Evolutionary conservation across 768 basidiomycete genomes (phyloP).

Genomic region (Termitomyces sp.): DNA sequence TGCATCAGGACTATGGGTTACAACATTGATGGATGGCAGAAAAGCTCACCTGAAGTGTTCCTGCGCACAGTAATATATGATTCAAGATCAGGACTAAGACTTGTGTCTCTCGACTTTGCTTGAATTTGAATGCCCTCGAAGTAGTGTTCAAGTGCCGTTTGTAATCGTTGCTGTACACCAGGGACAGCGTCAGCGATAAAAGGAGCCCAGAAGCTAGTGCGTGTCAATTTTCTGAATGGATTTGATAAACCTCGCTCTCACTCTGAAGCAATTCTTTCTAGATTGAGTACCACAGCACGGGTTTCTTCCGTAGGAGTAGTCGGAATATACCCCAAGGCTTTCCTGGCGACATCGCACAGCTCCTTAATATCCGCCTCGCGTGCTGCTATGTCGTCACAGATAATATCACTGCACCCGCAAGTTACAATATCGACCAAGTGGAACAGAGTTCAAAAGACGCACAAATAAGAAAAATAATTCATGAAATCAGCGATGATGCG

Average conservation of each 20-base stretch:
- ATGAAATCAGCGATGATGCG: conserved; percentile 69
- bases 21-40: neutral
- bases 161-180: conserved; percentile 64
- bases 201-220: conserved; percentile 62
- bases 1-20: conserved; percentile 1
- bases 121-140: conserved; percentile 68
- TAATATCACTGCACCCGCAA: conserved; percentile 48
- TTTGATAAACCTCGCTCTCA: conserved; percentile 30
- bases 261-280: conserved; percentile 68
- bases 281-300: conserved; percentile 39
- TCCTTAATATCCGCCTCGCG: conserved; percentile 43
- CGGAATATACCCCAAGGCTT: conserved; percentile 58
- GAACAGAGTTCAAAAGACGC: conserved; percentile 15
- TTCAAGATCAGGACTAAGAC: conserved; percentile 61
- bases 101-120: conserved; percentile 50
- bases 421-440: conserved; percentile 9
- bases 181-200: conserved; percentile 52
- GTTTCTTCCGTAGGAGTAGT: conserved; percentile 35
- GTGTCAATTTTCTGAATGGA: conserved; percentile 4
- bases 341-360: conserved; percentile 65
- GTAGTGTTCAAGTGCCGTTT: conserved; percentile 63
- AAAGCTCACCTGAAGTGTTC: conserved; percentile 59
- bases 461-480: conserved; percentile 56
- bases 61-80: conserved; percentile 70
- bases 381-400: conserved; percentile 76